These are phyloP conservation scores for Acorus calamus DNA, from an alignment of 106 monocot species.

Conservation along the genomic window DNA sequence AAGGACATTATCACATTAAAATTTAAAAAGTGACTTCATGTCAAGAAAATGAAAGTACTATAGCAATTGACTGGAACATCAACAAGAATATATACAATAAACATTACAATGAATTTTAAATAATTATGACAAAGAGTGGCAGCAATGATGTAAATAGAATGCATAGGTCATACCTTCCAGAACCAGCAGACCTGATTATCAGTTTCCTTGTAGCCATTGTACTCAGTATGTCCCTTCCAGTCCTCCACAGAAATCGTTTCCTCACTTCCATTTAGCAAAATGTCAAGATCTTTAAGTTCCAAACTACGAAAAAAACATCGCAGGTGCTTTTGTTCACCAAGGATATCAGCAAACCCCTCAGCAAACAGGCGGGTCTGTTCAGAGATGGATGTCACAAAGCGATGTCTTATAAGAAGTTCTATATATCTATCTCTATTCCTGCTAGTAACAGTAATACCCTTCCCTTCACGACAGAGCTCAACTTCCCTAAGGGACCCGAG, in stretches of 20 bases:
- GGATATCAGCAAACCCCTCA: constrained; percentile 55
- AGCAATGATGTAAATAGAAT: too few species aligned
- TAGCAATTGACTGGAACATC: too few species aligned
- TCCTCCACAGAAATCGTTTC: constrained; percentile 25
- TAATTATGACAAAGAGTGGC: too few species aligned
- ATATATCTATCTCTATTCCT: constrained; percentile 46
- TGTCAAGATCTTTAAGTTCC: constrained; percentile 58
- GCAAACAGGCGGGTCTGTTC: constrained; percentile 36
- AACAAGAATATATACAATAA: too few species aligned
- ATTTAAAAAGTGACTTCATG: too few species aligned
- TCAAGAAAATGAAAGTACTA: too few species aligned
- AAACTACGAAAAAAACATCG: constrained; percentile 45
- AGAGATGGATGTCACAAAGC: constrained; percentile 45
- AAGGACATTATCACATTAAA: too few species aligned
- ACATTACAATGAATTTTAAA: too few species aligned
- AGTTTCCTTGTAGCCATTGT: constrained; percentile 48
- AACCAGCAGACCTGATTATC: constrained; percentile 61
- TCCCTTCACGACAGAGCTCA: constrained; percentile 64
- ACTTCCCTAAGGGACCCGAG: constrained; percentile 32
- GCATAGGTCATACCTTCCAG: constrained; percentile 49
- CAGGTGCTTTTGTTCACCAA: constrained; percentile 12
- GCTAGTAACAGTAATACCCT: constrained; percentile 62
- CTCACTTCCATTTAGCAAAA: constrained; percentile 52
- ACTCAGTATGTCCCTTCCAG: constrained; percentile 70
- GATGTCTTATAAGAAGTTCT: constrained; percentile 40